Evolutionary conservation across 2,329 filamentous ascomycete species (phyloP), one percentile per base, ranked within the genome.

Genomic region (Claviceps maximensis): DNA sequence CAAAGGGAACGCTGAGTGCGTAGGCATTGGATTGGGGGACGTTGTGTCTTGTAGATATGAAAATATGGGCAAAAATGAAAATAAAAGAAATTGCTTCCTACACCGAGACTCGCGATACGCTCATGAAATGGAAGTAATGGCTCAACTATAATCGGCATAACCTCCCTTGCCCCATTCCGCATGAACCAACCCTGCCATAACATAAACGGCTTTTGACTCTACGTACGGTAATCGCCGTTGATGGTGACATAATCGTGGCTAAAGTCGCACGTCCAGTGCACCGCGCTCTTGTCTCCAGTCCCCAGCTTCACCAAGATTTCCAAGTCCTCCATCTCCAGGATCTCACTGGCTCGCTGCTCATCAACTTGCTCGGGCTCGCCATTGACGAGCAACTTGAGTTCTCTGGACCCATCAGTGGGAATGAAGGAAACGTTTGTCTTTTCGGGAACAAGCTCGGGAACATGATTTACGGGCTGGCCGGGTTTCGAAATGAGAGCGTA

Each of bases 201-300:
- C n/a, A n/a, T n/a, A n/a, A n/a, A n/a, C n/a, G 8, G 27, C 27
- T 23, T 42, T 23, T 42, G 8, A 9, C 29, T 21, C 55, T 58
- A 84, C 48, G 82, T 85, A 57, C 82, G 74, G 64, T 85, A 85
- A 62, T 85, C 81, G 31, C 81, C 81, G 61, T 85, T 85, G 59
- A 84, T 84, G 5, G 79, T 80, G 40, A 80, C 80, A 64, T 82
- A 94, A 74, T 90, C 86, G 63, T 90, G 86, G 64, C 84, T 89
- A 60, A 90, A 88, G 66, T 94, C 88, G 64, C 88, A 93, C 41
- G 87, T 93, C 82, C 86, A 93, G 66, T 88, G 87, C 5, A 82
- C 80, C 1, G 84, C 83, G 65, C 84, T 79, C 63, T 83, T 76
- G 36, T 77, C 72, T 42, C 81, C 83, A 47, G 84, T 86, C 27